Percentiles rank a stretch among this genome's conserved stretches.
Evolutionary conservation across 371 early-diverging fungal genomes (phyloP).

Genomic region (Choanephora cucurbitarum): DNA sequence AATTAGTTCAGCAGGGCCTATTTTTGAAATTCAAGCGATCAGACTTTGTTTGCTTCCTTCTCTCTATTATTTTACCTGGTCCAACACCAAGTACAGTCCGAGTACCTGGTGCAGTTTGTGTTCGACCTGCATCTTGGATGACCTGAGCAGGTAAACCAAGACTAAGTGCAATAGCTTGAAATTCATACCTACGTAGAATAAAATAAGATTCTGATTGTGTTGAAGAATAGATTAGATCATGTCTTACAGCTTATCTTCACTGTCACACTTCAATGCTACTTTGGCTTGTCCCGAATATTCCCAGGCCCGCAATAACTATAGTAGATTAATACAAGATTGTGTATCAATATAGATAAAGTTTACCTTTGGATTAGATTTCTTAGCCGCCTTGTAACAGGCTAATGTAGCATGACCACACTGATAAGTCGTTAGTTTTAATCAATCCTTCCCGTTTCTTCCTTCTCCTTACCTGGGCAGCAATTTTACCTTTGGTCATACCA

Average conservation of each 20-base stretch:
- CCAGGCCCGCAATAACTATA: constrained; percentile 70
- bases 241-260: constrained; percentile 79
- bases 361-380: constrained; percentile 59
- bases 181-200: constrained; percentile 54
- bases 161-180: constrained; percentile 72
- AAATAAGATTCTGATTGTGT: too few relatives aligned
- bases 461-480: constrained; percentile 82
- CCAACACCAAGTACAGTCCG: constrained; percentile 96
- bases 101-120: constrained; percentile 96
- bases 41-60: not conserved
- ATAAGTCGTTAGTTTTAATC: not conserved
- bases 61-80: constrained; percentile 72
- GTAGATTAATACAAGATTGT: not conserved
- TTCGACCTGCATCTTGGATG: constrained; percentile 96
- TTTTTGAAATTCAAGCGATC: constrained; percentile 2
- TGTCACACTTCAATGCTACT: constrained; percentile 78
- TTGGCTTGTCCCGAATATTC: constrained; percentile 85
- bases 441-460: not conserved
- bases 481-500: constrained; percentile 95
- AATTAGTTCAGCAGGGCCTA: constrained; percentile 75
- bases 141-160: constrained; percentile 77
- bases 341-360: not conserved
- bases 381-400: constrained; percentile 77
- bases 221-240: not conserved
- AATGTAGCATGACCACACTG: constrained; percentile 94